These are phyloP conservation scores for Carnegiea gigantea DNA, from an alignment of 179 eudicot genomes.

Conservation along the genomic window DNA sequence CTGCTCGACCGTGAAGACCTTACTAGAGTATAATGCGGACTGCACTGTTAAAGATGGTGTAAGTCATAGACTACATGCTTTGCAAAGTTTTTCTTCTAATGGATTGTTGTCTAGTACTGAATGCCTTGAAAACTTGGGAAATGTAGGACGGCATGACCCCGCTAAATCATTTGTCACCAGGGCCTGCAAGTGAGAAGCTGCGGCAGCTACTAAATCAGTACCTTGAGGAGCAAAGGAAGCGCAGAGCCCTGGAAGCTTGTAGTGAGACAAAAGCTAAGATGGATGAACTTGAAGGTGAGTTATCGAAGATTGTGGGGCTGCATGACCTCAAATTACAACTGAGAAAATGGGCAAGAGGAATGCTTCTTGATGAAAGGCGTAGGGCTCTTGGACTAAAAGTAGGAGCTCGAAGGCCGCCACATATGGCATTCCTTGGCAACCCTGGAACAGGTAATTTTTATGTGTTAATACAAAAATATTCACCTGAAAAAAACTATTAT, in stretches of 20 bases:
- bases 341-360: slow-evolving; percentile 90
- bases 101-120: too few species aligned
- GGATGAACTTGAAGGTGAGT: slow-evolving; percentile 79
- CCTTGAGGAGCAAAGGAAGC: slow-evolving; percentile 81
- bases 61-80: slow-evolving; percentile 16
- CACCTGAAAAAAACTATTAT: too few species aligned
- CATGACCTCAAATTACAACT: slow-evolving; percentile 75
- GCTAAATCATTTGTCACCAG: slow-evolving; percentile 70
- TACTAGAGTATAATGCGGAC: slow-evolving; percentile 83
- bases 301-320: slow-evolving; percentile 71
- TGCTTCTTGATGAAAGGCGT: slow-evolving; percentile 97
- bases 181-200: slow-evolving; percentile 78
- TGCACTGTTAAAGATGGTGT: slow-evolving; percentile 86
- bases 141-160: slow-evolving; percentile 87
- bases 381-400: slow-evolving; percentile 87
- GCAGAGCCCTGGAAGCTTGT: slow-evolving; percentile 84
- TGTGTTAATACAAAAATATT: too few species aligned
- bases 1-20: slow-evolving; percentile 68
- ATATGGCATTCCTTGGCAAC: slow-evolving; percentile 99
- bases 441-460: slow-evolving; percentile 81
- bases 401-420: slow-evolving; percentile 82
- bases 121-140: neutral
- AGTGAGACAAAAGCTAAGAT: slow-evolving; percentile 83
- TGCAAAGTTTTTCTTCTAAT: neutral
- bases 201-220: slow-evolving; percentile 51